Percentiles rank a stretch among this genome's conserved stretches.
These are phyloP conservation scores for Exserohilum turcica DNA, from an alignment of 2,329 filamentous ascomycete genomes.

Conservation along the genomic window DNA sequence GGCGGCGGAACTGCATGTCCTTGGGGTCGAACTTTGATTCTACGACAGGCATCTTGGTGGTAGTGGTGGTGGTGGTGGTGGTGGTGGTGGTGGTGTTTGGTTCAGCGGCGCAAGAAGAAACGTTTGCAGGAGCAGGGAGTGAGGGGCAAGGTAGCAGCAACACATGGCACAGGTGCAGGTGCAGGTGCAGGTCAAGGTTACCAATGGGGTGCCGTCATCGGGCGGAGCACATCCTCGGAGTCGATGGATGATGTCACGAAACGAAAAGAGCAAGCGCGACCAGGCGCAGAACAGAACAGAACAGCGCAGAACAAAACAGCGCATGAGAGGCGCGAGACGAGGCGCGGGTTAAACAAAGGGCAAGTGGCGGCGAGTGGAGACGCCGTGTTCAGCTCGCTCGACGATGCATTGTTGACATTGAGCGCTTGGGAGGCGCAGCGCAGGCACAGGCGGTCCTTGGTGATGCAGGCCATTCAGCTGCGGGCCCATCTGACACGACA, in stretches of 20 bases:
- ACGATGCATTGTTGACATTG: background rate
- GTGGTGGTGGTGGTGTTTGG: too few species aligned
- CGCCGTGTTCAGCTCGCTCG: background rate
- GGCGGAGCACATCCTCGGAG: constrained; percentile 15
- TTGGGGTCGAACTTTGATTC: constrained; percentile 57
- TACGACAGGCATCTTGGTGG: constrained; percentile 45
- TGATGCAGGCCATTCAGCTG: background rate
- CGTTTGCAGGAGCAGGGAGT: background rate
- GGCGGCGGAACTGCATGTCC: constrained; percentile 48
- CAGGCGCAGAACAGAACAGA: background rate
- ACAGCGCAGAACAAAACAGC: background rate
- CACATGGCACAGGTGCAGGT: background rate
- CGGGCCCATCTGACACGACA: background rate
- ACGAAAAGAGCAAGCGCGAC: background rate
- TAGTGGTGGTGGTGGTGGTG: too few species aligned
- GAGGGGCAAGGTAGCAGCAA: too few species aligned
- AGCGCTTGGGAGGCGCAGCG: background rate
- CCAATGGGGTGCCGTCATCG: background rate
- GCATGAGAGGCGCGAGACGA: background rate
- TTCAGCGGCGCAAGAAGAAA: background rate
- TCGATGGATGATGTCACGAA: constrained; percentile 14
- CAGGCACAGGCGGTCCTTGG: constrained; percentile 1
- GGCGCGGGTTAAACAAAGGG: background rate
- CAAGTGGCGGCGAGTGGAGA: background rate
- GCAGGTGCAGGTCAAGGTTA: too few species aligned